Evolutionary conservation across 139 green algal genomes (phyloP).

Genomic region (Micractinium sp.): DNA sequence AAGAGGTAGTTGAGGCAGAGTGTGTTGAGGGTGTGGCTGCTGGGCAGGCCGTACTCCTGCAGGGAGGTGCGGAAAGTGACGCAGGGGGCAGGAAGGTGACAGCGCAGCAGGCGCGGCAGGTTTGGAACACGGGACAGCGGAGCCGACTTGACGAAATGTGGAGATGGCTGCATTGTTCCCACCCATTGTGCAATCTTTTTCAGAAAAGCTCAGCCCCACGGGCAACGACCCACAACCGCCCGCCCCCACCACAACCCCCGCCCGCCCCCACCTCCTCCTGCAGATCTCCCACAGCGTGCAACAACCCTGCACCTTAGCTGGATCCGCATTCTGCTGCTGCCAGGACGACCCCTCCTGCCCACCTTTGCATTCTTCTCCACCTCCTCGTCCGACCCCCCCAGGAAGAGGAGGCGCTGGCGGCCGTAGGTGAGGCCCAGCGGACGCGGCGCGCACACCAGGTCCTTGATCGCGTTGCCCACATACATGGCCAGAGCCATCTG

Average conservation of each 20-base stretch:
- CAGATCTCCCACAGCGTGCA: neutral
- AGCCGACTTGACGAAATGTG: too few species aligned
- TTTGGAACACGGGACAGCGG: too few species aligned
- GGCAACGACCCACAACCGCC: too few species aligned
- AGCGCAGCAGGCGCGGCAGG: too few species aligned
- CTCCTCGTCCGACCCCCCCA: slow-evolving; percentile 39
- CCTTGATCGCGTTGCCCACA: slow-evolving; percentile 65
- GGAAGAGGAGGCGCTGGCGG: slow-evolving; percentile 21
- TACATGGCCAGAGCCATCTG: slow-evolving; percentile 56
- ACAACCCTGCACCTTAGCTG: neutral
- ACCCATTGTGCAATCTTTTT: too few species aligned
- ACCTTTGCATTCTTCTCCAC: slow-evolving; percentile 51
- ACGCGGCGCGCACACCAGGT: slow-evolving; percentile 56
- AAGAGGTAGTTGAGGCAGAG: slow-evolving; percentile 57
- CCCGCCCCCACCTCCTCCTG: neutral
- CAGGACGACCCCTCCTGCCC: neutral
- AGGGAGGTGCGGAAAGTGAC: neutral
- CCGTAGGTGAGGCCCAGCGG: slow-evolving; percentile 46
- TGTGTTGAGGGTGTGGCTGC: slow-evolving; percentile 61
- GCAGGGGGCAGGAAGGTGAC: too few species aligned
- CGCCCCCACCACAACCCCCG: too few species aligned
- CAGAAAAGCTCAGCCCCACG: too few species aligned
- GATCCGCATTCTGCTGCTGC: neutral
- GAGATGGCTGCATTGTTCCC: too few species aligned
- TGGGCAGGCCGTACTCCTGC: slow-evolving; percentile 63